Percentiles rank a stretch among this genome's conserved stretches.
These are phyloP conservation scores for Umbelopsis sp. DNA, from an alignment of 192 early-diverging fungal genomes.

Conservation along the genomic window DNA sequence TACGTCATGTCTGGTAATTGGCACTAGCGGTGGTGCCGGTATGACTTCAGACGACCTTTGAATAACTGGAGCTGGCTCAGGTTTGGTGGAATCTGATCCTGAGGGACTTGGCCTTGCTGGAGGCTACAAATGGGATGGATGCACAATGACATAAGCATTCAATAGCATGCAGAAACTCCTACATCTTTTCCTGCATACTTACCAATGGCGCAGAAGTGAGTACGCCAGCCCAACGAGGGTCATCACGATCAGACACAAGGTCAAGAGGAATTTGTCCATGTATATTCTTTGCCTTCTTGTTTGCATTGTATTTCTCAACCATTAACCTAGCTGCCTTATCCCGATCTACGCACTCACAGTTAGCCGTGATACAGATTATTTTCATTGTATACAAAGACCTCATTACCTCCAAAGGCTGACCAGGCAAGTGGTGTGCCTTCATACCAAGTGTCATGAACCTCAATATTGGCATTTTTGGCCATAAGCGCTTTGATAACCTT, in stretches of 20 bases:
- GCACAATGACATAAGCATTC: too few relatives aligned
- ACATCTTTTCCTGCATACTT: neutral
- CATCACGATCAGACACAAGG: constrained; percentile 67
- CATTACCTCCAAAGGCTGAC: constrained; percentile 78
- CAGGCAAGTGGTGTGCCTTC: constrained; percentile 83
- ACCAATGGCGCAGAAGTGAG: constrained; percentile 9
- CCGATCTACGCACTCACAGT: constrained; percentile 24
- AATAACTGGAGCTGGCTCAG: neutral
- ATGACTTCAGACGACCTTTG: neutral
- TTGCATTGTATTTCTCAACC: constrained; percentile 75
- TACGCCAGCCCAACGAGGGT: constrained; percentile 38
- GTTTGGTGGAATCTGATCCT: too few relatives aligned
- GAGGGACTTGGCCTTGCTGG: neutral
- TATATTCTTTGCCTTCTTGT: constrained; percentile 73
- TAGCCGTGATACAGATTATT: neutral
- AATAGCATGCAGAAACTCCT: too few relatives aligned
- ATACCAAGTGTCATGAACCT: constrained; percentile 85
- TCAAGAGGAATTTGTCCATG: constrained; percentile 81
- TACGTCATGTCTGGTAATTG: neutral
- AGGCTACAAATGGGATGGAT: neutral
- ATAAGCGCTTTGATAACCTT: constrained; percentile 71
- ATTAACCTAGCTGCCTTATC: constrained; percentile 71
- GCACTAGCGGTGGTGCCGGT: neutral
- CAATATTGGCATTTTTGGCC: constrained; percentile 74
- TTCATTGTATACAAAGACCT: neutral